Base-by-base conservation (phyloP, 208 protist genomes). In the Leishmania guyanensis region DNA sequence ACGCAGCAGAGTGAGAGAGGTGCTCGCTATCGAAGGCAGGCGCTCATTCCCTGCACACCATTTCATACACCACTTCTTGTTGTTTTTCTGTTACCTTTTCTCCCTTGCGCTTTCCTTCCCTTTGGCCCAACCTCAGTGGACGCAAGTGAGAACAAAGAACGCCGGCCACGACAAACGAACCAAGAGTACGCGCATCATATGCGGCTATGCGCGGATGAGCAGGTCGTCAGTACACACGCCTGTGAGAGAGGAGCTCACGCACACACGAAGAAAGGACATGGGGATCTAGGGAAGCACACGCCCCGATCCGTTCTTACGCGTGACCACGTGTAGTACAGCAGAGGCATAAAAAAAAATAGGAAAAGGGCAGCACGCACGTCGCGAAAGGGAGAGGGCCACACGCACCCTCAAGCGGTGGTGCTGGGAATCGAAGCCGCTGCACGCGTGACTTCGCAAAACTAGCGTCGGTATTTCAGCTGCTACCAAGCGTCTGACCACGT, bases 401-500 rank as follows among this genome's bases (percentile, higher is more conserved):
- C 43, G 33, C 29, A 16, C 58, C 17, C 29, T 43, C 29, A 48
- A 64, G 68, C 78, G 12, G 22, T 80, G 58, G 62, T 58, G 20
- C 39, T 51, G 26, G 26, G 68, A 51, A 51, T 48, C 9, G 10
- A 46, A 73, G 48, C 20, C 22, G 22, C 22, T n/a, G 48, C 39
- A 29, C 6, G 12, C 14, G 8, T 54, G 6, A 56, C 16, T 20
- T 10, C 17, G 46, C 17, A 39, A 76, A 39, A 46, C 29, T 14
- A 76, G 72, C 51, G 29, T 14, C 29, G 72, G 29, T 29, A 76
- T 43, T 51, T 87, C 66, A 88, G 74, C 73, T 77, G 50, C 77
- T 79, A 71, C 86, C 84, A 17, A 86, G 74, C 26, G 69, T 53
- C 43, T 80, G 84, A 3, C 88, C 84, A 58, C 62, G 77, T 16